Evolutionary conservation across 805 yeast genomes (phyloP), one percentile per base, ranked within the genome.

Genomic region (Komagataella mondaviorum): DNA sequence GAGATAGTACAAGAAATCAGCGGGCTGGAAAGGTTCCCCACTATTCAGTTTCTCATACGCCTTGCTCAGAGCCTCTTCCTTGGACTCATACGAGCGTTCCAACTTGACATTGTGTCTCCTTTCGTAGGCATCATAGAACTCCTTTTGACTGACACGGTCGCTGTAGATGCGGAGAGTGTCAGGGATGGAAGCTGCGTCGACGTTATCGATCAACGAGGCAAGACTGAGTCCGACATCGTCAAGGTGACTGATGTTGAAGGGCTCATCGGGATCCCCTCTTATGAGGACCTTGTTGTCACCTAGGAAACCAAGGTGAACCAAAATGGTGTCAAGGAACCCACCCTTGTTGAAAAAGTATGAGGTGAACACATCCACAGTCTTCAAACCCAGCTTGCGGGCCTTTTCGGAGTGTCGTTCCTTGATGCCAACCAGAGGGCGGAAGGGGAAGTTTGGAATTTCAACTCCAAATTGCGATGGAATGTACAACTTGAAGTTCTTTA

Each of bases 381-480:
- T 78, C 51, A 76, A 52, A 14, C 81, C 80, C 6, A 63, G 59
- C 1, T 57, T 62, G 56, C 80, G 69, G 17, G 75, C 69, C 12
- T 59, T 63, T 2, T 59, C 57, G 5, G 72, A 59, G 56, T 76
- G 78, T 1, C 52, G 57, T 1, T 59, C 47, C 59, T 76, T 77
- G 17, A 52, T 10, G 1, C 48, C 57, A 4, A 63, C 51, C 51
- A 75, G 68, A 6, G 78, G 73, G 20, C 69, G 60, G 18, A 56
- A 53, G 3, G 57, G 57, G 18, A 61, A 60, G 6, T 59, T 64
- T 2, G 55, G 59, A 16, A 71, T 49, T 51, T 78, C 79, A 20
- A 68, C 57, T 45, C 87, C 88, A 57, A 76, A 81, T 57, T 80
- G 85, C 2, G 83, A 74, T 36, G 85, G 83, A 55, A 80, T 72